Base-by-base conservation (phyloP, 1,284 basidiomycete species). In the Trametes versicolor region DNA sequence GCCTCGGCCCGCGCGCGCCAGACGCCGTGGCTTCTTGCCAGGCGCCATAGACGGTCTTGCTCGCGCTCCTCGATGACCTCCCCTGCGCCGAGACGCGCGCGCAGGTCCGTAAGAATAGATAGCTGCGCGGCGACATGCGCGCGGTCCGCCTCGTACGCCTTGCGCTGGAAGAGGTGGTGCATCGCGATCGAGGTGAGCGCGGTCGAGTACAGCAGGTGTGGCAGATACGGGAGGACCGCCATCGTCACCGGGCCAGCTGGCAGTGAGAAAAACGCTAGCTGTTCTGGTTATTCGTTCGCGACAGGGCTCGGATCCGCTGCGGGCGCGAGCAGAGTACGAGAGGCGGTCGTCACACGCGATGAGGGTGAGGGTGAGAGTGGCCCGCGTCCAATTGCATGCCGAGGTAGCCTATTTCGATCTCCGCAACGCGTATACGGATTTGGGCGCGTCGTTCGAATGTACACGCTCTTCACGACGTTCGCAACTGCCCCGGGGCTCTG, bases 101-200 rank as follows among this genome's bases (percentile, higher is more conserved):
- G 79, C 60, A 89, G 81, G 56, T 85, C 83, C 60, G 86, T 82
- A 58, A 91, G 79, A 65, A 91, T 83, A n/a, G 87, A 84, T 57
- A 85, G 79, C 65, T 84, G 86, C 15, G 88, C 87, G 61, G 81
- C 73, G 50, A 82, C 74, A 45, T 82, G 82, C 21, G 82, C 78
- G 57, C 81, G 82, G 67, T 87, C 83, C 50, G 85, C 83, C 59
- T 80, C 82, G 52, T 80, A 80, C 2, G 72, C 72, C 52, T 80
- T 83, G 64, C 84, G 81, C 61, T 84, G 81, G 71, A 78, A 80
- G 48, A 89, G 80, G 39, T 88, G 78, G 75, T 91, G 88, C 62
- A 89, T 85, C 48, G 87, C 85, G 60, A 90, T 73, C 21, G 89
- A 88, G 53, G 83, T 87, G 64, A 90, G 78, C 27, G 87, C 86